Percentiles rank a stretch among this genome's conserved stretches.
Evolutionary conservation across 2,329 filamentous ascomycete species (phyloP).

Genomic region (Epichloe typhina): DNA sequence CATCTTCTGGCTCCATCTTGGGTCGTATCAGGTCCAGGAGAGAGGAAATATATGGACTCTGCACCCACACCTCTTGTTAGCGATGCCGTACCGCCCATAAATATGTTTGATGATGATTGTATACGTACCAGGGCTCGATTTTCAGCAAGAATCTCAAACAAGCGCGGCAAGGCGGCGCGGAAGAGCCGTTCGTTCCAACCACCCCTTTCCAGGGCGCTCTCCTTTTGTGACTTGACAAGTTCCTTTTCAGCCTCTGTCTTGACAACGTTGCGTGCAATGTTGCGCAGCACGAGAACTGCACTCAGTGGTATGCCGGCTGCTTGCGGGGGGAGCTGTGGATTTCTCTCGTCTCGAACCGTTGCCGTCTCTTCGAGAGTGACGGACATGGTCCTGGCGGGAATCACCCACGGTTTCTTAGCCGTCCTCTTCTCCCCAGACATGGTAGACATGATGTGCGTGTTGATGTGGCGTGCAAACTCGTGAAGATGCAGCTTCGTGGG

Average conservation of each 20-base stretch:
- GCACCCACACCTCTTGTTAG: slow-evolving; percentile 8
- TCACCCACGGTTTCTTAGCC: slow-evolving; percentile 28
- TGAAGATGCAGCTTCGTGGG: slow-evolving; percentile 32
- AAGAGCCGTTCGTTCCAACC: slow-evolving; percentile 59
- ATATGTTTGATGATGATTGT: neutral
- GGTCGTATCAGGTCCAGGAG: slow-evolving; percentile 25
- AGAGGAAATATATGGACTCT: slow-evolving; percentile 29
- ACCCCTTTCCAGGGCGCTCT: slow-evolving; percentile 29
- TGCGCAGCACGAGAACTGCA: slow-evolving; percentile 63
- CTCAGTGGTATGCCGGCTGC: slow-evolving; percentile 69
- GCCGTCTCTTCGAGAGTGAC: slow-evolving; percentile 44
- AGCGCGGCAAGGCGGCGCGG: slow-evolving; percentile 46
- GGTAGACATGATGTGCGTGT: slow-evolving; percentile 47
- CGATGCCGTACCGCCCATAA: neutral
- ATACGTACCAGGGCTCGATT: slow-evolving; percentile 46
- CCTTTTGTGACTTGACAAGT: slow-evolving; percentile 34
- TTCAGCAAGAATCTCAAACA: slow-evolving; percentile 58
- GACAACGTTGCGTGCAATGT: slow-evolving; percentile 56
- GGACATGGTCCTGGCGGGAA: slow-evolving; percentile 41
- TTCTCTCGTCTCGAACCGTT: slow-evolving; percentile 42
- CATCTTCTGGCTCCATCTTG: slow-evolving; percentile 13
- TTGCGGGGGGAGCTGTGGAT: slow-evolving; percentile 45
- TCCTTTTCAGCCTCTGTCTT: slow-evolving; percentile 48
- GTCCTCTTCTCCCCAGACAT: slow-evolving; percentile 9
- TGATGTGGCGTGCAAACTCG: slow-evolving; percentile 50